Evolutionary conservation across 352 stramenopile genomes (phyloP).

Genomic region (Phytophthora meadii): DNA sequence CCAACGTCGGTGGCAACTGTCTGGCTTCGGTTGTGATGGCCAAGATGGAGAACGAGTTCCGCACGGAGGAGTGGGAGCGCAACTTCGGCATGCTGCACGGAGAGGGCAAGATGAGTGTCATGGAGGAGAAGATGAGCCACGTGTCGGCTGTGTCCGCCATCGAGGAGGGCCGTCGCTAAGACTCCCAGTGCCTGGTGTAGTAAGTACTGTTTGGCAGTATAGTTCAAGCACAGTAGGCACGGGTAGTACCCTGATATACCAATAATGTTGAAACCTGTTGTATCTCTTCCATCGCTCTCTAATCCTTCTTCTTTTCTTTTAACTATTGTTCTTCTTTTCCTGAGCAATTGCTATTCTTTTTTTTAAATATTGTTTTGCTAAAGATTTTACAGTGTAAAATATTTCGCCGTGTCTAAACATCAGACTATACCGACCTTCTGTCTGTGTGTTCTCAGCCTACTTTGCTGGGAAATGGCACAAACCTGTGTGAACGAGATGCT

Average conservation of each 20-base stretch:
- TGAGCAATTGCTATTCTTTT: too few relatives aligned
- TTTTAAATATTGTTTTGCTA: too few relatives aligned
- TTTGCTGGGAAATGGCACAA: too few relatives aligned
- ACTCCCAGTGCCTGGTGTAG: slow-evolving; percentile 2
- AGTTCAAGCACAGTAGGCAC: slow-evolving; percentile 3
- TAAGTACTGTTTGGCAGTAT: slow-evolving; percentile 21
- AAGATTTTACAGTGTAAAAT: too few relatives aligned
- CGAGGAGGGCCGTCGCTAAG: slow-evolving; percentile 31
- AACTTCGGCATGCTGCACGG: slow-evolving; percentile 4
- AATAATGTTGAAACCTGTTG: slow-evolving; percentile 14
- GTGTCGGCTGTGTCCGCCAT: slow-evolving; percentile 28
- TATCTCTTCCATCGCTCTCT: not conserved
- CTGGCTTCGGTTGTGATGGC: slow-evolving; percentile 65
- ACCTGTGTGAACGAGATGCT: too few relatives aligned
- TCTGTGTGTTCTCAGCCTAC: too few relatives aligned
- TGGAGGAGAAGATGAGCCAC: slow-evolving; percentile 30
- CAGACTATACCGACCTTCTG: too few relatives aligned
- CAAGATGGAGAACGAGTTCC: slow-evolving; percentile 70
- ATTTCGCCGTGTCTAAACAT: too few relatives aligned
- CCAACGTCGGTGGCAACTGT: slow-evolving; percentile 66
- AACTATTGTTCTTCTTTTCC: too few relatives aligned
- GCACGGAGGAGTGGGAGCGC: slow-evolving; percentile 54
- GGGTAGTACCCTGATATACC: slow-evolving; percentile 9
- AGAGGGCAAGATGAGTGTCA: slow-evolving; percentile 32
- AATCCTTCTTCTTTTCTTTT: too few relatives aligned